Conservation (phyloP, 2,329 filamentous ascomycete species). For the Alternaria ventricosa region DNA sequence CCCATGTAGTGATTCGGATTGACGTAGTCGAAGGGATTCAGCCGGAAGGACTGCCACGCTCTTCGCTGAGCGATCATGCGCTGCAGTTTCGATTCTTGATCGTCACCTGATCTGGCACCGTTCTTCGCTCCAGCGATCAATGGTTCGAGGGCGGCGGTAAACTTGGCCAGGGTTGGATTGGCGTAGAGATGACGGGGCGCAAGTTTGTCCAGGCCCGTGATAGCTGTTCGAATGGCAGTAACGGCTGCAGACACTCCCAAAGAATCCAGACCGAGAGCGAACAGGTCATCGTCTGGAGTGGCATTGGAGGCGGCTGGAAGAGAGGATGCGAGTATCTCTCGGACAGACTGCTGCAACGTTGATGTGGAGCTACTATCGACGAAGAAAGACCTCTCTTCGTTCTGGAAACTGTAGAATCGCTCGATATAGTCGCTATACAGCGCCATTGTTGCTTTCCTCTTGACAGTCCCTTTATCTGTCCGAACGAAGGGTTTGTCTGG, state of each 20-base stretch:
- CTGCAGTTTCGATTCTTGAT: constrained; percentile 6
- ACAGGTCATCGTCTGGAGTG: constrained; percentile 39
- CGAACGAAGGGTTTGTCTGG: constrained; percentile 54
- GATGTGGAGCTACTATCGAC: constrained; percentile 14
- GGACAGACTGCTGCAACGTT: constrained; percentile 11
- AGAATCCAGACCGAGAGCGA: constrained; percentile 44
- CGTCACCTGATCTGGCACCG: neutral
- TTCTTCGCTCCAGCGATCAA: neutral
- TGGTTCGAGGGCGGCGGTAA: constrained; percentile 28
- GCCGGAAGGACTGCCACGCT: constrained; percentile 37
- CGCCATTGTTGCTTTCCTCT: constrained; percentile 49
- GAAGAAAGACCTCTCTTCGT: neutral
- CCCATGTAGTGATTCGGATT: constrained; percentile 33
- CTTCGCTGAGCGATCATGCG: constrained; percentile 15
- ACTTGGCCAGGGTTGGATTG: constrained; percentile 32
- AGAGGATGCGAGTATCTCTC: constrained; percentile 10
- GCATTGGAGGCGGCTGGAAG: constrained; percentile 12
- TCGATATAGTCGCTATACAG: constrained; percentile 58
- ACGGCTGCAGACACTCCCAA: constrained; percentile 37
- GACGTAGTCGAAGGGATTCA: constrained; percentile 43
- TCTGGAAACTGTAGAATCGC: constrained; percentile 48
- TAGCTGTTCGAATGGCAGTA: constrained; percentile 40
- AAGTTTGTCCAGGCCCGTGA: constrained; percentile 38
- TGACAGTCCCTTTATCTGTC: constrained; percentile 57
- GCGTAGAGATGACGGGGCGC: constrained; percentile 47